Conservation (phyloP, 129 eudicot species). For the Dittrichia graveolens region DNA sequence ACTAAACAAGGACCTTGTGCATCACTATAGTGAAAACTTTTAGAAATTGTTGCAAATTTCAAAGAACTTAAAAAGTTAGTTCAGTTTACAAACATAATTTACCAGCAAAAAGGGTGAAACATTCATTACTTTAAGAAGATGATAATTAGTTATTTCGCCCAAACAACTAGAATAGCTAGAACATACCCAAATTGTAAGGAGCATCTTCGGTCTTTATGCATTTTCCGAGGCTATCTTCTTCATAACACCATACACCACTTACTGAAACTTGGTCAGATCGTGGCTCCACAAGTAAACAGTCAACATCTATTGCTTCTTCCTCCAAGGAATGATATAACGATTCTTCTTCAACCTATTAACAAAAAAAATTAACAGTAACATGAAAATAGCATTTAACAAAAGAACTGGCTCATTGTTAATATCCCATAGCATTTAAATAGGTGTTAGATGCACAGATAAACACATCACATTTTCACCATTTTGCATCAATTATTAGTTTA, state of each 20-base stretch:
- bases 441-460: not conserved
- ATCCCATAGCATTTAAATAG: conserved; percentile 9
- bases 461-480: not conserved
- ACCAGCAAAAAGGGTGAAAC: conserved; percentile 10
- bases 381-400: not conserved
- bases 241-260: conserved; percentile 57
- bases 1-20: conserved; percentile 12
- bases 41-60: not conserved
- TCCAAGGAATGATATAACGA: conserved; percentile 49
- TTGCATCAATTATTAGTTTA: conserved; percentile 7
- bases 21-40: not conserved
- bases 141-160: conserved; percentile 3
- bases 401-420: not conserved
- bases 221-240: conserved; percentile 43
- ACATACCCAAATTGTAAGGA: conserved; percentile 47
- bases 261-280: conserved; percentile 54
- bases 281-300: conserved; percentile 65
- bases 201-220: conserved; percentile 42
- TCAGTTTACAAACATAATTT: conserved; percentile 4
- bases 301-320: conserved; percentile 64
- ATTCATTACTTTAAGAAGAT: not conserved
- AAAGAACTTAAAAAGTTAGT: not conserved
- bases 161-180: conserved; percentile 6
- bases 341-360: conserved; percentile 54
- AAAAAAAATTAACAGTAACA: conserved; percentile 12